Evolutionary conservation across 257 asterid genomes (phyloP).

Genomic region (Primulina eburnea): DNA sequence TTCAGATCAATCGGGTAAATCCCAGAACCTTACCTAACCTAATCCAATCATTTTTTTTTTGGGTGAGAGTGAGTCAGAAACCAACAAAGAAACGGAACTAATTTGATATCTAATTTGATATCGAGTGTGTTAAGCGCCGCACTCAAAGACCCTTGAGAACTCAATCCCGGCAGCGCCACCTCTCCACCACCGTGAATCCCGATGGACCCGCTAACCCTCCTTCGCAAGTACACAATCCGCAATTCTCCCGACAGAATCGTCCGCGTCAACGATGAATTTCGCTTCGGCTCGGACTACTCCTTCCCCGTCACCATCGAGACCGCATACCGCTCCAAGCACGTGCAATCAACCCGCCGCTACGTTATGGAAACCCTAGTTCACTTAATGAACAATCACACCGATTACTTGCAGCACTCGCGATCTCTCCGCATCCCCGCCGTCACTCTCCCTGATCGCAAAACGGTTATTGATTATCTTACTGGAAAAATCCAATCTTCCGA

Average conservation of each 20-base stretch:
- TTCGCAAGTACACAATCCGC: slow-evolving; percentile 81
- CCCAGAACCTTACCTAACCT: too few relatives aligned
- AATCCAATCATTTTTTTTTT: too few relatives aligned
- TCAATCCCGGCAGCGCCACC: background rate
- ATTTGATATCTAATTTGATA: too few relatives aligned
- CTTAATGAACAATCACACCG: slow-evolving; percentile 83
- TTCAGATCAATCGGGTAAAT: too few relatives aligned
- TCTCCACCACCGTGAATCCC: slow-evolving; percentile 4
- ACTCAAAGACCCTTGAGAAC: background rate
- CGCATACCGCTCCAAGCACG: slow-evolving; percentile 80
- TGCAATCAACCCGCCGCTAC: slow-evolving; percentile 63
- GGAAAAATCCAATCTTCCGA: slow-evolving; percentile 74
- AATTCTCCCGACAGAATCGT: slow-evolving; percentile 58
- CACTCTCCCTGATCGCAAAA: slow-evolving; percentile 85
- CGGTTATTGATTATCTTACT: slow-evolving; percentile 82
- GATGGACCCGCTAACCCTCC: slow-evolving; percentile 90
- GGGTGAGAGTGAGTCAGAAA: too few relatives aligned
- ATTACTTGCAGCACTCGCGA: slow-evolving; percentile 79
- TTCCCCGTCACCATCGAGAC: slow-evolving; percentile 85
- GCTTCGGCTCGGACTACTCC: slow-evolving; percentile 74
- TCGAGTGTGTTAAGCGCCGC: too few relatives aligned
- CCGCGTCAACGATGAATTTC: slow-evolving; percentile 67
- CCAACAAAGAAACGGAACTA: too few relatives aligned
- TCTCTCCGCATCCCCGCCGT: slow-evolving; percentile 67
- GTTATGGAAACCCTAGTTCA: slow-evolving; percentile 92